Evolutionary conservation across 495 filamentous ascomycete genomes (phyloP).

Genomic region (Mytilinidion resinicola): DNA sequence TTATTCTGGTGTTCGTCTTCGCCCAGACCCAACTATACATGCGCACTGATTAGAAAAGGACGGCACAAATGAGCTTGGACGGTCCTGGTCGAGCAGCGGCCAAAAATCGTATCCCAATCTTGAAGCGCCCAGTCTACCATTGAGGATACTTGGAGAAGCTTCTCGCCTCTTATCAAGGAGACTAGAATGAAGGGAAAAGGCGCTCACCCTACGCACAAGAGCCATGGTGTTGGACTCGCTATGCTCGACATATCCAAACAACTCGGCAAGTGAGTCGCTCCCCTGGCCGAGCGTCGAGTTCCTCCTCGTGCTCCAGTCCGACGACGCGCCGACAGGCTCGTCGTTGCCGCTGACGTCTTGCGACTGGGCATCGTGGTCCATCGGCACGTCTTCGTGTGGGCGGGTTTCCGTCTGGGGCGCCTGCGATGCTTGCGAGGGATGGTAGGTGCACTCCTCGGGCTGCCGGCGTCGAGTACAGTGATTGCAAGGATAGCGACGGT

Average conservation of each 20-base stretch:
- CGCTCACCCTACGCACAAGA: not conserved
- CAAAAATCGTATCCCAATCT: no score
- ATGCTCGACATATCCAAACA: constrained; percentile 6
- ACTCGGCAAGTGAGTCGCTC: not conserved
- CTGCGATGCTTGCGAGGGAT: not conserved
- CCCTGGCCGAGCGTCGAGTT: not conserved
- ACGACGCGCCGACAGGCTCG: not conserved
- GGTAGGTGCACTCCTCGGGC: constrained; percentile 2
- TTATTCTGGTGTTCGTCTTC: not conserved
- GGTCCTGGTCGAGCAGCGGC: no score
- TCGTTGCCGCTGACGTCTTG: not conserved
- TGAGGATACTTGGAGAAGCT: not conserved
- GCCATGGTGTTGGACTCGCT: constrained; percentile 5
- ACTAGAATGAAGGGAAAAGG: not conserved
- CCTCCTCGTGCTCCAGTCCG: not conserved
- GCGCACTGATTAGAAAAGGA: not conserved
- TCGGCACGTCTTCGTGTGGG: not conserved
- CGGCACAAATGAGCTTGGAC: not conserved
- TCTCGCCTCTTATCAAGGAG: not conserved
- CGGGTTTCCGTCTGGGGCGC: not conserved
- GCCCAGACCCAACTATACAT: not conserved
- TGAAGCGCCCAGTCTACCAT: no score
- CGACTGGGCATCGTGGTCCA: not conserved
- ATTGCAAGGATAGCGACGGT: constrained; percentile 6
- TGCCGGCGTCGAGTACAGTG: constrained; percentile 2